Evolutionary conservation across 306 rosid genomes (phyloP).

Genomic region (Mimosa bimucronata): DNA sequence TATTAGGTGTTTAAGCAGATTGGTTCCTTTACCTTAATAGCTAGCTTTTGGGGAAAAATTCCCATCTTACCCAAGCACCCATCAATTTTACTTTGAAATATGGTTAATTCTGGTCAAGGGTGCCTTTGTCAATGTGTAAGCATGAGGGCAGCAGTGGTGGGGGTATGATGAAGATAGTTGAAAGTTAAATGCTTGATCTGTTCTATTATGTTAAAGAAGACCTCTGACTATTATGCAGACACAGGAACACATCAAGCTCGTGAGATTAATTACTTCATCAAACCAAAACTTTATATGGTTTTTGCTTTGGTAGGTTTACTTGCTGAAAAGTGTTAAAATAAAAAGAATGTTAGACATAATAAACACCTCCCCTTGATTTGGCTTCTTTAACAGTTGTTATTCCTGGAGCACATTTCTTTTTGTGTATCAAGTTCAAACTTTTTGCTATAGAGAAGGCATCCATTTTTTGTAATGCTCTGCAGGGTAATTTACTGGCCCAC

Average conservation of each 20-base stretch:
- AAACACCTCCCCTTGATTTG: background rate
- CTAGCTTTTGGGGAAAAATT: background rate
- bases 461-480: constrained; percentile 30
- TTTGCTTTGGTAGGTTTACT: background rate
- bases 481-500: constrained; percentile 15
- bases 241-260: background rate
- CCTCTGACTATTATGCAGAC: background rate
- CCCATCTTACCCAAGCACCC: background rate
- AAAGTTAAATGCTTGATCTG: background rate
- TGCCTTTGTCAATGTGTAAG: background rate
- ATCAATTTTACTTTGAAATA: background rate
- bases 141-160: background rate
- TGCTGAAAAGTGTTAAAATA: background rate
- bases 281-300: background rate
- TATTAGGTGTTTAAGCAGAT: background rate
- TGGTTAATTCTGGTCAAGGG: background rate
- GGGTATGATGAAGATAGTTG: background rate
- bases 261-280: background rate
- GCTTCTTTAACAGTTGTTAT: background rate
- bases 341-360: background rate
- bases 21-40: background rate
- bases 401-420: background rate
- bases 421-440: constrained; percentile 15
- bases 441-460: constrained; percentile 15
- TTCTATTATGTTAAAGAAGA: constrained; percentile 2